Base-by-base conservation (phyloP, 2,329 filamentous ascomycete species). In the Neofusicoccum sp. region DNA sequence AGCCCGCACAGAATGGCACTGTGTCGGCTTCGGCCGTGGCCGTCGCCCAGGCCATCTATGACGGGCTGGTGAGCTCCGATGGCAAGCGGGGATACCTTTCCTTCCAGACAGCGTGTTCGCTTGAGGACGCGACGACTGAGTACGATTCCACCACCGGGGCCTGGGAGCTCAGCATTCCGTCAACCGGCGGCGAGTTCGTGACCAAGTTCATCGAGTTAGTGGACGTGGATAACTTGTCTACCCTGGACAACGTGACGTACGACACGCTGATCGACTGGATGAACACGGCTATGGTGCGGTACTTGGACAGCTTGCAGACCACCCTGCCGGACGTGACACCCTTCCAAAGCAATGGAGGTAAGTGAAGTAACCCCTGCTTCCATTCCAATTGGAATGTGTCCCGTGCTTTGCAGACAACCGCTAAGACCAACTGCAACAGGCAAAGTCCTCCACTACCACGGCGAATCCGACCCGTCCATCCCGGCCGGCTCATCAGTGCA, bases 391-490 rank as follows among this genome's bases (percentile, higher is more conserved):
- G 8, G 20, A 20, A 20, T 20, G 20, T 20, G 20, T 20, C 20
- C 20, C 20, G 20, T 20, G 20, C 20, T 20, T 1, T 20, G 1
- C 20, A 20, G 20, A 20, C 20, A 20, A 20, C 20, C 12, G 7
- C 14, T 30, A 30, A 54, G 12, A 34, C n/a, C 14, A 2, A 16
- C 14, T 24, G 2, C 12, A 16, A 54, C 58, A 54, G 49, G 51
- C 51, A 86, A 86, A 70, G 70, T 86, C 3, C 71, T 86, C 9
- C 82, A 85, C 69, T 84, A 79, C 73, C 83, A 86, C 70, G 83
- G 57, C 57, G 82, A 86, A 69, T 80, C 79, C 0, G 84, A 86
- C 68, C 69, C 75, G 12, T 78, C 75, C 6, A 74, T 86, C 62
- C 83, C 83, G 1, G 69, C 83, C 1, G 81, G 75, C 4, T 83